Conservation (phyloP, 345 rosid genomes). For the Melaleuca quinquenervia region DNA sequence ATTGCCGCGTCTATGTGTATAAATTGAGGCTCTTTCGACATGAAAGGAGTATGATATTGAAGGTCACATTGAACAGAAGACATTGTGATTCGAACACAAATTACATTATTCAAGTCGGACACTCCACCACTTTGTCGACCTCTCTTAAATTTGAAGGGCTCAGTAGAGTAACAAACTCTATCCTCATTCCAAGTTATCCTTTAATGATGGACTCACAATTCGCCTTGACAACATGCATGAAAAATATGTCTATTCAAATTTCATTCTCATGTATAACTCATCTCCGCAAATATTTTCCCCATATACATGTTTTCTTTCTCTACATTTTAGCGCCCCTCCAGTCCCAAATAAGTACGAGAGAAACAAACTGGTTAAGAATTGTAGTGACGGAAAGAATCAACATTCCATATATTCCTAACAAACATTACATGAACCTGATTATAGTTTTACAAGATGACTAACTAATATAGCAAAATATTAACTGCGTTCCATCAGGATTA, state of each 20-base stretch:
- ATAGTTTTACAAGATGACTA: no score
- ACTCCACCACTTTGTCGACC: not conserved
- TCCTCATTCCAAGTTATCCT: no score
- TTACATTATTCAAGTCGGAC: not conserved
- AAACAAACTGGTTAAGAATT: not conserved
- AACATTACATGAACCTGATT: no score
- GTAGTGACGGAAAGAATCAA: no score
- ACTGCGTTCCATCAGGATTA: no score
- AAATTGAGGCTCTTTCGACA: not conserved
- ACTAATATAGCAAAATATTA: no score
- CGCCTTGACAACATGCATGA: not conserved
- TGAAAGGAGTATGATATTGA: not conserved
- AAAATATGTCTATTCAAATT: fast-evolving
- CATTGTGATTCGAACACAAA: not conserved
- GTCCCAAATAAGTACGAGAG: not conserved
- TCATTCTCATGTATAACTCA: fast-evolving
- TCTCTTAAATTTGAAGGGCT: not conserved
- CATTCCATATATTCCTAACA: no score
- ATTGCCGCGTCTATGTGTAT: not conserved
- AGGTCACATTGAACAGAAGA: not conserved
- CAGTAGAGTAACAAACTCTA: not conserved
- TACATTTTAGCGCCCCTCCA: not conserved
- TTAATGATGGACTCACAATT: no score
- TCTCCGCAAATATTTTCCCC: not conserved
- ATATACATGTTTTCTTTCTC: not conserved